Conservation (phyloP, 345 rosid species). For the Hypericum androsaemum region DNA sequence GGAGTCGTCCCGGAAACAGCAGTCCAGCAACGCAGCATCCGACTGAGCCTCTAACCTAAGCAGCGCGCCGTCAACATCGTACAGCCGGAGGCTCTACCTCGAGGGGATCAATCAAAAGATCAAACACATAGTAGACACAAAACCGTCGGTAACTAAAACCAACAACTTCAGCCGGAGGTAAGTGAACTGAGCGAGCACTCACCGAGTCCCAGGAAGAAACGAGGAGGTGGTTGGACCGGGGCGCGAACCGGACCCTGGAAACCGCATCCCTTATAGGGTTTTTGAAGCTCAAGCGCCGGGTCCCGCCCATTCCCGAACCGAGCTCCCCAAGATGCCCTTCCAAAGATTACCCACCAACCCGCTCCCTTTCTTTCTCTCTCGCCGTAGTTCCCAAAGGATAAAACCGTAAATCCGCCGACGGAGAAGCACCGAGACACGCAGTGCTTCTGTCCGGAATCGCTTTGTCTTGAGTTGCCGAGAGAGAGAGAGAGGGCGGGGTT, state of each 20-base stretch:
- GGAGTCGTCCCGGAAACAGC: slow-evolving; percentile 58
- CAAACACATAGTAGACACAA: background rate
- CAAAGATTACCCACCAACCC: too few relatives aligned
- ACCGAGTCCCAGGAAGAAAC: slow-evolving; percentile 91
- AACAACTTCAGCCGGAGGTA: background rate
- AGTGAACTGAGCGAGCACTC: slow-evolving; percentile 18
- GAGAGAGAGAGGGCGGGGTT: too few relatives aligned
- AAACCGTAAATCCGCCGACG: too few relatives aligned
- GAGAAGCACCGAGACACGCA: too few relatives aligned
- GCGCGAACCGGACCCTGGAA: slow-evolving; percentile 67
- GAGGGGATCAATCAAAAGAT: background rate
- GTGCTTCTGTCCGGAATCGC: too few relatives aligned
- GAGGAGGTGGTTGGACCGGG: slow-evolving; percentile 64
- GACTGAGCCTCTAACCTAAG: slow-evolving; percentile 41
- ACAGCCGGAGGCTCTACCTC: slow-evolving; percentile 52
- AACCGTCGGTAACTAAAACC: background rate
- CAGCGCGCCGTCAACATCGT: slow-evolving; percentile 52
- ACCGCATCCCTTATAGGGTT: slow-evolving; percentile 53
- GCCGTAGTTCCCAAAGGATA: too few relatives aligned
- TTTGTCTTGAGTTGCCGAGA: too few relatives aligned
- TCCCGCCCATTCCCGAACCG: too few relatives aligned
- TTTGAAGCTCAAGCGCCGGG: slow-evolving; percentile 30
- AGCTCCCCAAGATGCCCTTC: too few relatives aligned
- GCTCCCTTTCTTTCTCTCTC: too few relatives aligned
- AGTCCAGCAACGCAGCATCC: slow-evolving; percentile 63